These are phyloP conservation scores for baker's yeast (Saccharomyces cerevisiae) DNA, from an alignment of 805 yeast genomes.

Conservation along the genomic window DNA sequence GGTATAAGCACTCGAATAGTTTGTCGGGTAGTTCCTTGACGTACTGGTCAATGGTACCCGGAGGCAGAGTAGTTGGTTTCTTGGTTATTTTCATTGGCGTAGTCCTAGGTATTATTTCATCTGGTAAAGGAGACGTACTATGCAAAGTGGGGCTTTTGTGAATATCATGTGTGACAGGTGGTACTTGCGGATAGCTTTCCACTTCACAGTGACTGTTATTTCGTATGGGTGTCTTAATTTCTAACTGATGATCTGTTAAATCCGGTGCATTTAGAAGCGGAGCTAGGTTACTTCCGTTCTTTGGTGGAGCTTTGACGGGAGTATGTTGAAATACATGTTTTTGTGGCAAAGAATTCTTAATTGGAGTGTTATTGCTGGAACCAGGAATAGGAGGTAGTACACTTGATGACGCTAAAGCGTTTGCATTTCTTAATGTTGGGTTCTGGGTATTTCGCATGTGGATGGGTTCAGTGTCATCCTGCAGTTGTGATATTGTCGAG, in stretches of 20 bases:
- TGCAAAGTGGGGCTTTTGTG: constrained; percentile 4
- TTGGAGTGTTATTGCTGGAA: constrained; percentile 23
- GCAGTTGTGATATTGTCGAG: constrained; percentile 25
- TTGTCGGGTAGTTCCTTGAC: constrained; percentile 76
- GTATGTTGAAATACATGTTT: constrained; percentile 27
- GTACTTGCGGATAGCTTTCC: not conserved
- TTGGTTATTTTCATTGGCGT: constrained; percentile 21
- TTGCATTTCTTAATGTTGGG: not conserved
- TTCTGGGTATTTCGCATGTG: not conserved
- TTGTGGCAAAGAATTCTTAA: constrained; percentile 17
- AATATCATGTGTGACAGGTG: not conserved
- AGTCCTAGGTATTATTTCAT: not conserved
- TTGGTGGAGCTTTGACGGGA: constrained; percentile 13
- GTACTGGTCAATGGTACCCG: constrained; percentile 79
- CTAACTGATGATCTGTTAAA: not conserved
- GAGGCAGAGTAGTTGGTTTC: constrained; percentile 46
- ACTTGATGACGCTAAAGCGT: constrained; percentile 10
- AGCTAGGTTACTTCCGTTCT: constrained; percentile 2
- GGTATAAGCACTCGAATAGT: constrained; percentile 63
- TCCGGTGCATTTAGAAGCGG: not conserved
- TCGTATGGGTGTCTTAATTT: not conserved
- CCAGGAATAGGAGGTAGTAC: constrained; percentile 26
- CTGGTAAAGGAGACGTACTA: not conserved
- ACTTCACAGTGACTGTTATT: constrained; percentile 24
- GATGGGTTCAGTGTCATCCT: constrained; percentile 14